Conservation (phyloP, 768 basidiomycete species). For the Hericium rajendrae region DNA sequence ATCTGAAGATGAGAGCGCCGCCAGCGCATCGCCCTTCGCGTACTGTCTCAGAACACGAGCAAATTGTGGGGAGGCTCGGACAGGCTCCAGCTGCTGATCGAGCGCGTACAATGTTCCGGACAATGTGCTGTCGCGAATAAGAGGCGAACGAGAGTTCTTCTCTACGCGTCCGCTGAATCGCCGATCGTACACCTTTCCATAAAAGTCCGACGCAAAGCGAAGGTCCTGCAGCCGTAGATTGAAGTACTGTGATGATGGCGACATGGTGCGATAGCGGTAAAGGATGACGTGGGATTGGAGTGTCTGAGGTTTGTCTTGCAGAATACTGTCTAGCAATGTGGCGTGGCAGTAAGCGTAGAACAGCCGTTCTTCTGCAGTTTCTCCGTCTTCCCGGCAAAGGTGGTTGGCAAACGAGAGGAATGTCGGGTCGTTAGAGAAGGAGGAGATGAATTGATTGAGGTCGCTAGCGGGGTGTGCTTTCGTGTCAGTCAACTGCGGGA, state of each 20-base stretch:
- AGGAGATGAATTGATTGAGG: slow-evolving; percentile 76
- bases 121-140: slow-evolving; percentile 65
- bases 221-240: slow-evolving; percentile 65
- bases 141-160: slow-evolving; percentile 52
- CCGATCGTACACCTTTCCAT: slow-evolving; percentile 62
- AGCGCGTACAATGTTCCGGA: slow-evolving; percentile 55
- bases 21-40: slow-evolving; percentile 39
- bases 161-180: slow-evolving; percentile 66
- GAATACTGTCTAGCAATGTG: slow-evolving; percentile 72
- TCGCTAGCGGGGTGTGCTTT: slow-evolving; percentile 63
- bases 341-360: slow-evolving; percentile 72
- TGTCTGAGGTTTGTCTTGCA: slow-evolving; percentile 82
- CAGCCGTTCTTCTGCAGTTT: slow-evolving; percentile 46
- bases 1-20: slow-evolving; percentile 7
- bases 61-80: slow-evolving; percentile 35
- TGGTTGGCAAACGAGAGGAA: slow-evolving; percentile 79
- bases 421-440: slow-evolving; percentile 73
- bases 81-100: slow-evolving; percentile 43
- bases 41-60: slow-evolving; percentile 39
- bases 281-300: slow-evolving; percentile 67
- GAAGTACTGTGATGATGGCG: slow-evolving; percentile 48
- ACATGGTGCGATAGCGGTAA: slow-evolving; percentile 57
- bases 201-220: slow-evolving; percentile 68
- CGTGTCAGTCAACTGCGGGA: slow-evolving; percentile 63
- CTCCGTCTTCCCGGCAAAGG: slow-evolving; percentile 53